Evolutionary conservation across 1,139 yeast genomes (phyloP), one percentile per base, ranked within the genome.

Genomic region (Suhomyces wounanorum): DNA sequence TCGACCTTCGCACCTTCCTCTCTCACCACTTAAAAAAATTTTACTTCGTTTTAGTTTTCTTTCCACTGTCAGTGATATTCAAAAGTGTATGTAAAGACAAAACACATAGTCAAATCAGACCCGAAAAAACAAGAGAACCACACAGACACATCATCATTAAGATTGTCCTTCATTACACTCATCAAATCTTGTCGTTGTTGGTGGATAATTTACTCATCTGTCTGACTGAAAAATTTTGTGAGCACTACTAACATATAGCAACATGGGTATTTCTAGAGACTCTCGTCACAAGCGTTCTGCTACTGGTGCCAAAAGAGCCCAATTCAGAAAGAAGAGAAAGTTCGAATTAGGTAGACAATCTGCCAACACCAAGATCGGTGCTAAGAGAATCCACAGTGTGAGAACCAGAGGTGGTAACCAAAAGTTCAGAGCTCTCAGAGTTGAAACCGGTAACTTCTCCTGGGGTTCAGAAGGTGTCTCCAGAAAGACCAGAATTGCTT

Each of bases 241-340:
- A 42, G 26, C 31, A 37, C 41, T 70, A 70, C 74, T 70, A 69
- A 69, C 72, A 49, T 49, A 46, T 42, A 55, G 59, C 58, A 72
- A 61, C 66, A 94, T 94, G 99, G 98, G 99, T 92, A 94, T 94
- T 89, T 92, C 98, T 82, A 95, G 99, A 87, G 99, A 94, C 85
- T 92, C 99, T 80, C 97, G 97, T 85, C 99, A 94, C 91, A 94
- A 94, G 89, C 96, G 99, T 83, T 83, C 97, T 72, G 97, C 96
- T 80, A 92, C 99, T 77, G 99, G 99, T 87, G 99, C 99, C 78
- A 92, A 91, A 83, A 92, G 98, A 83, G 98, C 99, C 81, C 96
- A 90, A 82, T 90, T 87, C 96, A 92, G 99, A 89, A 94, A 94
- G 94, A 94, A 94, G 97, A 87, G 99, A 87, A 94, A 94, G 96